Base-by-base conservation (phyloP, 257 asterid species). In the Prunella vulgaris region DNA sequence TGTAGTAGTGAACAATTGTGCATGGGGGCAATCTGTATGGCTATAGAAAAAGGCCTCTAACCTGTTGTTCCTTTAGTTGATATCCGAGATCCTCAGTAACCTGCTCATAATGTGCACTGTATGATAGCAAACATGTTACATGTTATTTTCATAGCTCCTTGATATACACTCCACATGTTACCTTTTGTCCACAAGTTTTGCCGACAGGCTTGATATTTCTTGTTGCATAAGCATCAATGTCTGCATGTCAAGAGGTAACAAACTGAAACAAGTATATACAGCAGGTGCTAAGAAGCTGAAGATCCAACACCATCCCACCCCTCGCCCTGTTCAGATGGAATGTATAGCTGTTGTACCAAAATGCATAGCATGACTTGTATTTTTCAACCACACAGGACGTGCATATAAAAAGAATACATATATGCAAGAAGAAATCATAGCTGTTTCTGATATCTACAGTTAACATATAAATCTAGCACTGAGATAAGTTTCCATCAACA, bases 141-240 rank as follows among this genome's bases (percentile, higher is more conserved):
- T 52, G 68, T 42, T 56, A 64, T 71, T 60, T 70, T 72, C 17
- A 52, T 42, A 40, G 56, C 32, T 67, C 64, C 48, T 73, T 21
- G 51, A 66, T 60, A 58, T 60, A 68, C 37, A 76, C 53, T 66
- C 25, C 60, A 73, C 73, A 37, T 35, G 40, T 75, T 81, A 93
- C 98, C 95, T 86, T 80, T 70, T 83, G 69, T 86, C 87, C 25
- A 65, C 70, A 64, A 85, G 81, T 83, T 87, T 93, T 53, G 74
- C 74, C 66, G 95, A 80, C 74, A 80, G 49, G 79, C 78, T 76
- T 35, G 52, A 76, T 76, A 66, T 88, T 80, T 88, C 96, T 60
- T 90, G 94, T 74, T 79, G 89, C 86, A 88, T 82, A 62, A 93
- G 91, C 77, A 85, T 89, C 76, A 88, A 70, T 27, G 96, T 84